Conservation (phyloP, 2,329 filamentous ascomycete genomes). For the Colletotrichum caudatum region DNA sequence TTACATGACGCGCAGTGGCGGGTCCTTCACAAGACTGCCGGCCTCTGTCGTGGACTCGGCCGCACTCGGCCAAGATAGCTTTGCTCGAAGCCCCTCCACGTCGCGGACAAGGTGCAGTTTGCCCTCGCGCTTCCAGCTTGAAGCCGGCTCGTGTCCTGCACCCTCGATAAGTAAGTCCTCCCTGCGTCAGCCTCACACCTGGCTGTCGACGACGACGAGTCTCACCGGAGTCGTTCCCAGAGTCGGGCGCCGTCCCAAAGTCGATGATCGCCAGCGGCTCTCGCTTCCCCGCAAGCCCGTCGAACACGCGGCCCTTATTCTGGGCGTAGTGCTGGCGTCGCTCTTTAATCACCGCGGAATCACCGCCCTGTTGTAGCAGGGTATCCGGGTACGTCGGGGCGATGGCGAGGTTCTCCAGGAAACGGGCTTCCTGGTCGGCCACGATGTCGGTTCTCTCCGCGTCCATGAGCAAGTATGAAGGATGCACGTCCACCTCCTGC, state of each 20-base stretch:
- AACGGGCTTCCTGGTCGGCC: conserved; percentile 1
- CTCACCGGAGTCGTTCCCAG: not conserved
- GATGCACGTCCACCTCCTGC: not conserved
- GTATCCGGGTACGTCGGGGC: conserved; percentile 28
- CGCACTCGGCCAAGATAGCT: conserved; percentile 15
- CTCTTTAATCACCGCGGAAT: not conserved
- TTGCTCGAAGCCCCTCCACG: conserved; percentile 16
- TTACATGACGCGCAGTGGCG: conserved; percentile 27
- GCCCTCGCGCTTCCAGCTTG: not conserved
- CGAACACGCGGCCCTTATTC: conserved; percentile 19
- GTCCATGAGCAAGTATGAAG: not conserved
- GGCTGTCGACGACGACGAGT: not conserved
- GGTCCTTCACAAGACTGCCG: conserved; percentile 2
- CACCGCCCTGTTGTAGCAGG: conserved; percentile 8
- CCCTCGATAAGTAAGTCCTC: not conserved
- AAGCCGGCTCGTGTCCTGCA: not conserved
- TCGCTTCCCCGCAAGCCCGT: not conserved
- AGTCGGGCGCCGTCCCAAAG: not conserved
- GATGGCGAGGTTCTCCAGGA: conserved; percentile 22
- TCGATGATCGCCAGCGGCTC: conserved; percentile 26
- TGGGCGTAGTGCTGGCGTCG: conserved; percentile 19
- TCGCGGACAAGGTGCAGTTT: conserved; percentile 12
- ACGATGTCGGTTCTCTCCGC: not conserved
- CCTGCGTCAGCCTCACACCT: not conserved
- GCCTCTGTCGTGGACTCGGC: not conserved